phyloP scores from a whole-genome alignment of 345 rosid genomes.

The Dipteronia sinensis region DNA sequence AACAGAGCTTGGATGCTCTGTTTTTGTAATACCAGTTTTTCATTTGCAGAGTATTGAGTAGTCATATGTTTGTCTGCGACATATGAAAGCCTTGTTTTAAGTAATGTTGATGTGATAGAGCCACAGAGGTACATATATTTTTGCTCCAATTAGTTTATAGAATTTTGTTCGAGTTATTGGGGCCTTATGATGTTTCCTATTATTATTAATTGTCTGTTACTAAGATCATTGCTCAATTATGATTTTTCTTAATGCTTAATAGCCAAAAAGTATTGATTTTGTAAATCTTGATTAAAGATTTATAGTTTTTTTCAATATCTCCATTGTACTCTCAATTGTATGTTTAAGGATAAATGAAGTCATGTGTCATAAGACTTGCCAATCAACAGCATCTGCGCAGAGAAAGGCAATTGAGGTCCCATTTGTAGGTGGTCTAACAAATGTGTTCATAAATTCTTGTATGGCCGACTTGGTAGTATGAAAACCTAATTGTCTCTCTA shows the following conservation, averaged over 20 bases:
- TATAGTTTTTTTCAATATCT: neutral
- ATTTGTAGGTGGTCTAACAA: neutral
- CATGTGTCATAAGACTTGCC: neutral
- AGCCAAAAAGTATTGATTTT: neutral
- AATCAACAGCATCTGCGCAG: neutral
- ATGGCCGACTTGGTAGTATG: neutral
- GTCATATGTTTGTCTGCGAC: neutral
- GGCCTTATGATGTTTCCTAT: neutral
- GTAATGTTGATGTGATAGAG: neutral
- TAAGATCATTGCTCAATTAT: neutral
- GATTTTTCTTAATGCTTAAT: neutral
- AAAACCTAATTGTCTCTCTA: constrained; percentile 31
- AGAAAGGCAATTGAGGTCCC: neutral
- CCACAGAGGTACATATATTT: no score
- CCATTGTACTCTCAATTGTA: neutral
- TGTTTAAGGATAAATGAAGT: neutral
- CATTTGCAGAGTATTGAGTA: neutral
- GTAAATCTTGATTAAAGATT: neutral
- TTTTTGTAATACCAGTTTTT: neutral
- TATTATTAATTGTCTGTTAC: neutral
- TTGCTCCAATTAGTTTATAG: neutral
- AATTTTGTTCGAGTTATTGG: neutral
- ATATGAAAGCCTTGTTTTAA: neutral
- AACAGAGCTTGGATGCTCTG: neutral
- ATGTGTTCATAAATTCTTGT: neutral